Percentiles rank a stretch among this genome's conserved stretches.
Evolutionary conservation across 2,329 filamentous ascomycete species (phyloP).

Genomic region (Apiospora rasikravindrae): DNA sequence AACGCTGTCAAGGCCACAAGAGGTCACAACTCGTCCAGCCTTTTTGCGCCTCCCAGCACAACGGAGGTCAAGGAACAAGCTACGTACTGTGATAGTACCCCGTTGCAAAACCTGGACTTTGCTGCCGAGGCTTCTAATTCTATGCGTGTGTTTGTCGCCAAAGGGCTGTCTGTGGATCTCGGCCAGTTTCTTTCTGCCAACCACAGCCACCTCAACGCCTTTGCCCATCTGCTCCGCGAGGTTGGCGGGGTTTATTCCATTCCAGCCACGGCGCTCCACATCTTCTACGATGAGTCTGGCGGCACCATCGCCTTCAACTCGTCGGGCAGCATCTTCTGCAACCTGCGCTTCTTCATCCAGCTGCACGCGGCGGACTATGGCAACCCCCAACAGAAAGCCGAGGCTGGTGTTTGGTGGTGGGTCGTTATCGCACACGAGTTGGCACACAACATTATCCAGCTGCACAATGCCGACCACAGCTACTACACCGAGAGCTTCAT

Average conservation of each 20-base stretch:
- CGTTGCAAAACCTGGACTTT: conserved; percentile 74
- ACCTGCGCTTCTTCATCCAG: conserved; percentile 84
- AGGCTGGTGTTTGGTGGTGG: conserved; percentile 88
- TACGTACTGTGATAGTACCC: conserved; percentile 82
- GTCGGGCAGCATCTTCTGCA: conserved; percentile 89
- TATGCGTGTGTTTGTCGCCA: conserved; percentile 75
- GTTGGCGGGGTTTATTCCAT: conserved; percentile 76
- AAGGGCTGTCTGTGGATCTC: conserved; percentile 53
- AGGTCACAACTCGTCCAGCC: conserved; percentile 71
- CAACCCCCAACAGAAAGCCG: conserved; percentile 57
- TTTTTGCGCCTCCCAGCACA: conserved; percentile 77
- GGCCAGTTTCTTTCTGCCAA: conserved; percentile 66
- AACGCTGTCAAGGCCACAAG: conserved; percentile 81
- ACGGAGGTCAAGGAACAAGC: conserved; percentile 80
- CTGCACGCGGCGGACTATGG: conserved; percentile 66
- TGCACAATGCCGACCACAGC: conserved; percentile 80
- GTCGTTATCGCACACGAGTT: conserved; percentile 95
- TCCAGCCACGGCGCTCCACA: conserved; percentile 71
- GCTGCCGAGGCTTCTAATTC: conserved; percentile 72
- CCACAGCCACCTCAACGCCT: conserved; percentile 67
- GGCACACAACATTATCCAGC: conserved; percentile 86
- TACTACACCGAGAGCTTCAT: conserved; percentile 86
- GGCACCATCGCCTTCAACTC: conserved; percentile 93
- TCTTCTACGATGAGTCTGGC: conserved; percentile 83
- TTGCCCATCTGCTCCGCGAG: conserved; percentile 72